Percentiles rank a stretch among this genome's conserved stretches.
Conservation (phyloP, 2,329 filamentous ascomycete species). For the Gaeumannomyces tritici region DNA sequence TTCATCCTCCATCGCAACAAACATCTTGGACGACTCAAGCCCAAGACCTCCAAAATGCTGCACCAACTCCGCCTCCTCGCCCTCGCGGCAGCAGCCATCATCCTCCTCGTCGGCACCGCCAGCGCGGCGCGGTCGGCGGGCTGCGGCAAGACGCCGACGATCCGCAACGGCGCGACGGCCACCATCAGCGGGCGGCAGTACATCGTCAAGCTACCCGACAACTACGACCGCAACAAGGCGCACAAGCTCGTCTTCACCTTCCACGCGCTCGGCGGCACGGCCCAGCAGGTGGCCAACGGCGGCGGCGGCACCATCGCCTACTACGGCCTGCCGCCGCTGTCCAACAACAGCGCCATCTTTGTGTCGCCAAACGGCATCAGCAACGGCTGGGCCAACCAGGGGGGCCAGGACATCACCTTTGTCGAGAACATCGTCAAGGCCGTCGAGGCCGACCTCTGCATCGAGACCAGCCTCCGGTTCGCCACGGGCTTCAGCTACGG, state of each 20-base stretch:
- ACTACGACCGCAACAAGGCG: conserved; percentile 25
- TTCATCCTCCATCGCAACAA: not conserved
- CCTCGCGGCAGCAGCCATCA: conserved; percentile 1
- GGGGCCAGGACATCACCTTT: conserved; percentile 30
- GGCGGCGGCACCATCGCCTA: conserved; percentile 19
- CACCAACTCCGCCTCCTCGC: not conserved
- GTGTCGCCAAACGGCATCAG: conserved; percentile 31
- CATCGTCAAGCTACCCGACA: conserved; percentile 16
- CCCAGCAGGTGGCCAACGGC: conserved; percentile 24
- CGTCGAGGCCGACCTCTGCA: conserved; percentile 28
- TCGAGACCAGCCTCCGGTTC: conserved; percentile 30
- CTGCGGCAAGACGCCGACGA: conserved; percentile 21
- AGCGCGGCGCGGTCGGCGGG: conserved; percentile 15
- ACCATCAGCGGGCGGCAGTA: conserved; percentile 28
- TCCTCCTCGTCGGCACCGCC: conserved; percentile 4
- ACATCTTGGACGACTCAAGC: not conserved
- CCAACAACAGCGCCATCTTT: conserved; percentile 27
- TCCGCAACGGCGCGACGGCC: conserved; percentile 19
- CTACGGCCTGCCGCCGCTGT: conserved; percentile 28
- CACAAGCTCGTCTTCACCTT: conserved; percentile 31
- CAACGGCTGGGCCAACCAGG: conserved; percentile 30
- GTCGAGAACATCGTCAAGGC: conserved; percentile 26
- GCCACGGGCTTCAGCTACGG: conserved; percentile 34
- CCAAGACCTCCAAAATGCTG: not conserved
- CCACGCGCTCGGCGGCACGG: conserved; percentile 29